Evolutionary conservation across 2,329 filamentous ascomycete species (phyloP).

Genomic region (Coniochaeta pulveracea): DNA sequence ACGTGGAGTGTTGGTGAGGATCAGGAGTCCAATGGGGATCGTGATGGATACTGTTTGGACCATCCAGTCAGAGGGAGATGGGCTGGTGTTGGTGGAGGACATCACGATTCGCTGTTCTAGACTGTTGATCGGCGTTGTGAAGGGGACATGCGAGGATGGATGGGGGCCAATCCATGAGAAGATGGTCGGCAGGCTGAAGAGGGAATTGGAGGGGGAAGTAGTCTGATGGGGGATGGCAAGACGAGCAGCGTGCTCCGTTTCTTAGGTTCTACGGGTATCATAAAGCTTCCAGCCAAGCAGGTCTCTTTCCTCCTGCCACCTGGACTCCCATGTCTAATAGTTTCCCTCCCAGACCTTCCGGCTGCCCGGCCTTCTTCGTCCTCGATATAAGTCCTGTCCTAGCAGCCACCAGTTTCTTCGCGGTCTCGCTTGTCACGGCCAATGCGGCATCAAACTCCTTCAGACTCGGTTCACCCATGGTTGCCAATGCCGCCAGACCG

Average conservation of each 20-base stretch:
- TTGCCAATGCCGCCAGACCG: slow-evolving; percentile 67
- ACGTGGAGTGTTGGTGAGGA: slow-evolving; percentile 38
- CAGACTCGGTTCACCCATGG: slow-evolving; percentile 59
- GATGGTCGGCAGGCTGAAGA: slow-evolving; percentile 28
- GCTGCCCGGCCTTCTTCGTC: background rate
- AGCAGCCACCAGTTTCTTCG: slow-evolving; percentile 35
- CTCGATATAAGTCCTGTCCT: slow-evolving; percentile 23
- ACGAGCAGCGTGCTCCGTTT: no score
- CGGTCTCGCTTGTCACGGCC: slow-evolving; percentile 57
- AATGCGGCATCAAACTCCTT: slow-evolving; percentile 63
- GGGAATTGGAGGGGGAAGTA: no score
- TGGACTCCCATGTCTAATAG: slow-evolving; percentile 1
- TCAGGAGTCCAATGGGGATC: slow-evolving; percentile 36
- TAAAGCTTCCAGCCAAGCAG: slow-evolving; percentile 1
- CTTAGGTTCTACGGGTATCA: no score
- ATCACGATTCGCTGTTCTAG: slow-evolving; percentile 37
- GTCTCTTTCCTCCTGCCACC: slow-evolving; percentile 1
- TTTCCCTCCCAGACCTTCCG: background rate
- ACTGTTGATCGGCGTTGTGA: slow-evolving; percentile 35
- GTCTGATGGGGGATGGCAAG: no score
- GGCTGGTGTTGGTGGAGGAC: slow-evolving; percentile 34
- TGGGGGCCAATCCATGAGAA: slow-evolving; percentile 39
- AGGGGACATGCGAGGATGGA: slow-evolving; percentile 36
- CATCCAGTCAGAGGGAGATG: slow-evolving; percentile 18
- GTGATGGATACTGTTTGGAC: slow-evolving; percentile 44